These are phyloP conservation scores for Colletotrichum siamense DNA, from an alignment of 2,329 filamentous ascomycete species.

Conservation along the genomic window DNA sequence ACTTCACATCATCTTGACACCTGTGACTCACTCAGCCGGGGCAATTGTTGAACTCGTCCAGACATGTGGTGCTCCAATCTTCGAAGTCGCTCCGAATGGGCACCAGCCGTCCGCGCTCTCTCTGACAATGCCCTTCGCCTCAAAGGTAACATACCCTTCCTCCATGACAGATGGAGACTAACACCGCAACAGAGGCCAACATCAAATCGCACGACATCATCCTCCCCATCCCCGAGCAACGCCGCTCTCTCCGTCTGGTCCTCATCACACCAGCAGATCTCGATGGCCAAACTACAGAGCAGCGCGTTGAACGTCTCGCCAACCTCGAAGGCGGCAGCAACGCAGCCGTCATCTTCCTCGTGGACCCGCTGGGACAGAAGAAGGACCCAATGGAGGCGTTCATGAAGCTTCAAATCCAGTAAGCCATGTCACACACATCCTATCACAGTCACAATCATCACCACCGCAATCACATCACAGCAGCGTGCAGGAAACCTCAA, in stretches of 20 bases:
- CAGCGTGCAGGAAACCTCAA: neutral
- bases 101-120: slow-evolving; percentile 32
- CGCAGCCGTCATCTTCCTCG: slow-evolving; percentile 49
- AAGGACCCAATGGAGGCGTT: slow-evolving; percentile 35
- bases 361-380: slow-evolving; percentile 31
- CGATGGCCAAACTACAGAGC: slow-evolving; percentile 28
- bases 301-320: slow-evolving; percentile 46
- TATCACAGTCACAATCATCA: neutral
- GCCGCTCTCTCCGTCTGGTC: slow-evolving; percentile 38
- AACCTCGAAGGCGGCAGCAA: slow-evolving; percentile 41
- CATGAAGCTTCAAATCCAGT: slow-evolving; percentile 52
- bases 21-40: neutral
- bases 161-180: neutral
- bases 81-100: slow-evolving; percentile 41
- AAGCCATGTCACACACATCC: neutral
- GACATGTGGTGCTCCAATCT: slow-evolving; percentile 45
- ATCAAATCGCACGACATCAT: slow-evolving; percentile 52
- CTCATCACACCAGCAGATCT: slow-evolving; percentile 46
- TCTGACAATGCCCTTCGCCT: slow-evolving; percentile 22
- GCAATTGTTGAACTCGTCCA: neutral
- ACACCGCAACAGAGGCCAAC: slow-evolving; percentile 38
- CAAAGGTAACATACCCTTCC: slow-evolving; percentile 27
- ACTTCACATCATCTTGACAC: neutral
- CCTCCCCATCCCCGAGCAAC: slow-evolving; percentile 34
- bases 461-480: neutral